phyloP scores from a whole-genome alignment of 768 basidiomycete species.

The Kwoniella sp. region DNA sequence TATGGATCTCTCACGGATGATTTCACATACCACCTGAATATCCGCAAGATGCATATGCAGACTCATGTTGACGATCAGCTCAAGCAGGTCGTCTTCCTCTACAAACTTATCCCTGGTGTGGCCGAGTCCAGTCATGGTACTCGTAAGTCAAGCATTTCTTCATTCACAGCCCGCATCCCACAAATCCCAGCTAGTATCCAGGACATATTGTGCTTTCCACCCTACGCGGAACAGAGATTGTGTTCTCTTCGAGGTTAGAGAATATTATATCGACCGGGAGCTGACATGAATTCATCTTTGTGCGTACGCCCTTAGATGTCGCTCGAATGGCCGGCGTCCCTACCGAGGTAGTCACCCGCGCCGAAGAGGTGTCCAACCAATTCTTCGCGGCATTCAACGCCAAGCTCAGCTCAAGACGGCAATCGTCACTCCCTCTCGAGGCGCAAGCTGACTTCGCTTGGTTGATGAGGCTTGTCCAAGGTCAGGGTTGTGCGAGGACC shows the following conservation, averaged over 20 bases:
- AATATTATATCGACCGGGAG: no score
- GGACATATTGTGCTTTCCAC: no score
- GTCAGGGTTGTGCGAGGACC: not conserved
- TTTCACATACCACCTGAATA: constrained; percentile 86
- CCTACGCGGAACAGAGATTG: no score
- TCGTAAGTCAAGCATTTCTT: no score
- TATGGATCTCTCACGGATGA: constrained; percentile 95
- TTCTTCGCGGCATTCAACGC: constrained; percentile 84
- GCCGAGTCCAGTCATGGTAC: constrained; percentile 56
- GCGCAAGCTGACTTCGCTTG: constrained; percentile 90
- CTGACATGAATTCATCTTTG: no score
- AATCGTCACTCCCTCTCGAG: constrained; percentile 69
- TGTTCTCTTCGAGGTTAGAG: no score
- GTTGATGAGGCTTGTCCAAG: constrained; percentile 58
- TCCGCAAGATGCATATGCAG: constrained; percentile 93
- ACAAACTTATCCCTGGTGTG: constrained; percentile 71
- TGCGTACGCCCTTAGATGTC: constrained; percentile 62
- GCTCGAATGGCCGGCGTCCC: constrained; percentile 94
- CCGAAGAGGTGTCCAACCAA: constrained; percentile 80
- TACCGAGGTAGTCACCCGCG: constrained; percentile 74
- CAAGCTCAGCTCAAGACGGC: constrained; percentile 62
- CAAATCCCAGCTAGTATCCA: no score
- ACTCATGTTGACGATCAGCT: constrained; percentile 88
- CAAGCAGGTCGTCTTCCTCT: constrained; percentile 81
- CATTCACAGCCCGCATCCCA: no score